A percentile compares a stretch with the other conserved stretches of the same genome.
Evolutionary conservation across 306 rosid genomes (phyloP).

Genomic region (Quercus gilva): DNA sequence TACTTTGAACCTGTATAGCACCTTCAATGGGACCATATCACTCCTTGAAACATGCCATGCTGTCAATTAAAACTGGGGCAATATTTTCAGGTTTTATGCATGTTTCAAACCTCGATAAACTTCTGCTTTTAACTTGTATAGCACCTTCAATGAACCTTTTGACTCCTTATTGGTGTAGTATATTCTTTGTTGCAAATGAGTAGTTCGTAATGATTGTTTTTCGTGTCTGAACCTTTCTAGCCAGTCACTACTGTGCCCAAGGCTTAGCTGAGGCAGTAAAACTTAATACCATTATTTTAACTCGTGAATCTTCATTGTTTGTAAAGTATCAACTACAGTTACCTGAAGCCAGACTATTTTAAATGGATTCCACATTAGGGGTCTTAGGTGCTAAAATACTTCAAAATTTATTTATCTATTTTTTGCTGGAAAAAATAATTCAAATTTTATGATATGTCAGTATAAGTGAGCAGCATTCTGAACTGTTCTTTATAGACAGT

Average conservation of each 20-base stretch:
- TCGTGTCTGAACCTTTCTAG: background rate
- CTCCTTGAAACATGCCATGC: background rate
- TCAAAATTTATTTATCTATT: background rate
- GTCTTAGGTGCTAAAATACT: no score
- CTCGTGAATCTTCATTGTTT: background rate
- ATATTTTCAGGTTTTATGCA: background rate
- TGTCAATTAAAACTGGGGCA: background rate
- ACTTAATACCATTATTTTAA: background rate
- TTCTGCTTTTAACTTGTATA: background rate
- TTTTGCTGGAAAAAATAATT: background rate
- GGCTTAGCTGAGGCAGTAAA: background rate
- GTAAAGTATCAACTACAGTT: background rate
- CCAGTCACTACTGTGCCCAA: background rate
- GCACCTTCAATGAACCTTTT: background rate
- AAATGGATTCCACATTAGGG: no score
- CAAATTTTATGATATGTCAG: background rate
- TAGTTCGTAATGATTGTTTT: background rate
- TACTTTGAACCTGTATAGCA: background rate
- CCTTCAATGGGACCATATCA: background rate
- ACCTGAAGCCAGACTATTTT: background rate
- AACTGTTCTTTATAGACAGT: background rate
- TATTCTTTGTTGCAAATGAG: background rate
- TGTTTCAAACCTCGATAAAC: background rate
- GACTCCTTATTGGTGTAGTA: background rate
- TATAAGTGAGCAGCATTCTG: background rate